Evolutionary conservation across 129 eudicot genomes (phyloP).

Genomic region (Centaurea solstitialis): DNA sequence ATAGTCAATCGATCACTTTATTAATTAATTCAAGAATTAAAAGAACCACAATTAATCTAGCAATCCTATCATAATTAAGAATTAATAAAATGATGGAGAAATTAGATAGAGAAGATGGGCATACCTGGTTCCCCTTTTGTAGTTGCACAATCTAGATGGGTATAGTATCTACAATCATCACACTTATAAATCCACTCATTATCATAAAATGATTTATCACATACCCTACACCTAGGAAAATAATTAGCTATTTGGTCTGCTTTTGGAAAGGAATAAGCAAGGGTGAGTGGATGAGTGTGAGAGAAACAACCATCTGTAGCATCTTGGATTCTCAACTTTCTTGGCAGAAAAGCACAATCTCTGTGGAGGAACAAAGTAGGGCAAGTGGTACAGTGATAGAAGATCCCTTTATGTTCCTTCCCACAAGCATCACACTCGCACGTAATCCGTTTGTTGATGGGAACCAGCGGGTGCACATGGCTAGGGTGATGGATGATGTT

Average conservation of each 20-base stretch:
- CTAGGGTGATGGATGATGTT: neutral
- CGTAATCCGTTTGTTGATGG: neutral
- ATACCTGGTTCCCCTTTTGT: neutral
- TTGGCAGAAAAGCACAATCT: neutral
- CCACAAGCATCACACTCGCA: constrained; percentile 8
- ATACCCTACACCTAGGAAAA: neutral
- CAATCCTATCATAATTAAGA: too few species aligned
- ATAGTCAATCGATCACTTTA: neutral
- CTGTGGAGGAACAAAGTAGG: neutral
- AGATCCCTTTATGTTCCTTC: neutral
- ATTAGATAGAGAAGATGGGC: neutral
- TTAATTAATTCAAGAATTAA: too few species aligned
- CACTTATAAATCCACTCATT: neutral
- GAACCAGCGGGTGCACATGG: neutral
- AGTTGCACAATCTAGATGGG: neutral
- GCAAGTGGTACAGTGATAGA: neutral
- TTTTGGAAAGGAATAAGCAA: constrained; percentile 1
- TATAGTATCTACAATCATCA: neutral
- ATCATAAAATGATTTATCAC: neutral
- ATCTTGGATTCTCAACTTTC: neutral
- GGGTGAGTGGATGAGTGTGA: neutral
- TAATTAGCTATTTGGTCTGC: neutral
- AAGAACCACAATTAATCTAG: neutral
- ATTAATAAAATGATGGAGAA: too few species aligned
- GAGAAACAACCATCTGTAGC: neutral